Base-by-base conservation (phyloP, 1,284 basidiomycete species). In the Trametes sp. region DNA sequence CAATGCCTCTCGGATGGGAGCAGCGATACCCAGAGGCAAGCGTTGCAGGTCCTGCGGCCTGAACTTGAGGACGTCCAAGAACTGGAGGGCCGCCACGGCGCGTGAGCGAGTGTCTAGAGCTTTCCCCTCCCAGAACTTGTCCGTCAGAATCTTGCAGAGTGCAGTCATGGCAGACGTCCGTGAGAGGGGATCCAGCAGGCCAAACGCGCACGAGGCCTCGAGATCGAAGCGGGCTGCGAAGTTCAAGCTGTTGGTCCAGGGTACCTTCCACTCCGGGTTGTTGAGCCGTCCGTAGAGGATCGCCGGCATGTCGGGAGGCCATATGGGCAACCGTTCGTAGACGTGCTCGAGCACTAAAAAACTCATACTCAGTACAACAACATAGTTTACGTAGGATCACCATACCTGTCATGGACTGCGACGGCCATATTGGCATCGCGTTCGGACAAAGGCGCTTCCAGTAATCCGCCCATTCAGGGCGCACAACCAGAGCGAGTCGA, bases 401-500 rank as follows among this genome's bases (percentile, higher is more conserved):
- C 82, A 62, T 69, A 87, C 88, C 73, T 57, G 79, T 74, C 33
- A 72, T 75, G 2, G 77, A 69, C 36, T 82, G 77, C 9, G 81
- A 77, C 2, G 84, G 84, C 91, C 91, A 93, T 23, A 76, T 72
- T 31, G 79, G 74, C 66, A 82, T 76, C 23, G 82, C 81, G 49
- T 83, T 81, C 0, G 93, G 92, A 69, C 87, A 85, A 29, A 94
- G 77, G 8, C 93, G 83, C 66, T 88, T 88, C 92, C 93, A 94
- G 72, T 95, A 95, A 74, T 97, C 95, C 2, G 86, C 84, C 93
- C 95, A 98, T 70, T 94, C 92, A 0, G 84, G 84, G 28, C 90
- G 83, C 6, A 92, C 84, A 14, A 86, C 76, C 9, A 81, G 71
- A 2, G 92, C 90, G n/a, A 96, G 75, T 1, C 82, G 80, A 61